phyloP scores from a whole-genome alignment of 2,329 filamentous ascomycete genomes.

The Pseudogymnoascus sp. region DNA sequence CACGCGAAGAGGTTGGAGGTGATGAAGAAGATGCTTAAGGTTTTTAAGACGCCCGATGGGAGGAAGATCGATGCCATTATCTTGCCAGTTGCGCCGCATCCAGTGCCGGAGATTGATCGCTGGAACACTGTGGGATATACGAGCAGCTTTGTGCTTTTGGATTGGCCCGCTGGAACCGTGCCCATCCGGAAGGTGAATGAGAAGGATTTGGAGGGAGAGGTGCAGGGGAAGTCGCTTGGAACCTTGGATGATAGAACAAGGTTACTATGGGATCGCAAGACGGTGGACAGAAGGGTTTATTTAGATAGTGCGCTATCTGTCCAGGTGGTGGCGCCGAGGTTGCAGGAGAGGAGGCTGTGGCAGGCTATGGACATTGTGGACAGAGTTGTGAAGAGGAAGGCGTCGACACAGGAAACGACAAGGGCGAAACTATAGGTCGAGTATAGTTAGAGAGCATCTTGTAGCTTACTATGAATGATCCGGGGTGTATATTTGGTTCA shows the following conservation, averaged over 20 bases:
- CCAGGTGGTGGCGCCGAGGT: conserved; percentile 24
- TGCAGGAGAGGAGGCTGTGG: conserved; percentile 23
- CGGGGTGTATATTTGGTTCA: background rate
- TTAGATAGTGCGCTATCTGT: conserved; percentile 22
- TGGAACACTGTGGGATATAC: conserved; percentile 58
- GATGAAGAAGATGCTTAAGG: conserved; percentile 45
- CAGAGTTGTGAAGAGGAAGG: conserved; percentile 11
- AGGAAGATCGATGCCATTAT: conserved; percentile 50
- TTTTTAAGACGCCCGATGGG: conserved; percentile 43
- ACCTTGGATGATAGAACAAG: conserved; percentile 54
- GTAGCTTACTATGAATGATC: background rate
- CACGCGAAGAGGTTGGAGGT: conserved; percentile 44
- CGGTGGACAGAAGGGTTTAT: conserved; percentile 23
- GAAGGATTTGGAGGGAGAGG: conserved; percentile 43
- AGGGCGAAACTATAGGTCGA: conserved; percentile 15
- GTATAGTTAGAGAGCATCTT: background rate
- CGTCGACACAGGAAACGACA: background rate
- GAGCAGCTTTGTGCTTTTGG: conserved; percentile 50
- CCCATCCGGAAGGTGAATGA: conserved; percentile 43
- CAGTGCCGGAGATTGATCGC: conserved; percentile 50
- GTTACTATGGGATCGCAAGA: conserved; percentile 32
- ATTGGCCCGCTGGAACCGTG: conserved; percentile 50
- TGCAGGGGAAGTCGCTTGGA: conserved; percentile 34
- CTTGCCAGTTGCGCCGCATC: conserved; percentile 55
- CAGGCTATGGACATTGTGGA: conserved; percentile 25